Base-by-base conservation (phyloP, 108 stramenopile species). In the Ochromonas danica region DNA sequence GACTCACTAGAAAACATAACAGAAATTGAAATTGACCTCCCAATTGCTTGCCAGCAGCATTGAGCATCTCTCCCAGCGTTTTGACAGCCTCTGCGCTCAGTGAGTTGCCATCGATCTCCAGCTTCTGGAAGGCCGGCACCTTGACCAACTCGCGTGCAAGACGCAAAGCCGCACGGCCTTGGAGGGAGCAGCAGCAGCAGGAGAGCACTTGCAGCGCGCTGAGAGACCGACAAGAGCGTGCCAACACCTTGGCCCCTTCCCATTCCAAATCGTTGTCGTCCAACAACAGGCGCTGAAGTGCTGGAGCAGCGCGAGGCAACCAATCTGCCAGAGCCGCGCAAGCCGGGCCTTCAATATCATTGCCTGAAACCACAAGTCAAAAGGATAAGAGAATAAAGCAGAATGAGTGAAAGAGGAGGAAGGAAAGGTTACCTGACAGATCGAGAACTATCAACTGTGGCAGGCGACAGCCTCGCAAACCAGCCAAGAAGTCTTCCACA, bases 11-110 rank as follows among this genome's bases (percentile, higher is more conserved):
- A 22, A 42, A 70, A 70, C 22, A 70, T 14, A 14, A 40, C 22
- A 70, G 6, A 70, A 40, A 14, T 42, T 31, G 40, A 6, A 27
- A 42, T 33, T 6, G 3, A 75, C 72, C 72, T 75, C 72, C 72
- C 51, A 75, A 36, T 6, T 6, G 6, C 72, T 75, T 75, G 40
- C 72, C 72, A 10, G n/a, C 27, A 10, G 3, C 10, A 41, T 75
- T 41, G n/a, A 75, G 3, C 14, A 75, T 33, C 3, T 75, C 22
- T 33, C 10, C 10, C 10, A 75, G 3, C 72, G 3, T 25, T 14
- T 75, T 33, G 6, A 75, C 27, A 30, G 6, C 35, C 38, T 25
- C 40, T 10, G 14, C 45, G 25, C 10, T 6, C 36, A 75, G 10
- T 6, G 3, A 10, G 31, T 75, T 75, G 3, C 72, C 72, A 36